Evolutionary conservation across 352 stramenopile genomes (phyloP).

Genomic region (Pythium utonaiense): DNA sequence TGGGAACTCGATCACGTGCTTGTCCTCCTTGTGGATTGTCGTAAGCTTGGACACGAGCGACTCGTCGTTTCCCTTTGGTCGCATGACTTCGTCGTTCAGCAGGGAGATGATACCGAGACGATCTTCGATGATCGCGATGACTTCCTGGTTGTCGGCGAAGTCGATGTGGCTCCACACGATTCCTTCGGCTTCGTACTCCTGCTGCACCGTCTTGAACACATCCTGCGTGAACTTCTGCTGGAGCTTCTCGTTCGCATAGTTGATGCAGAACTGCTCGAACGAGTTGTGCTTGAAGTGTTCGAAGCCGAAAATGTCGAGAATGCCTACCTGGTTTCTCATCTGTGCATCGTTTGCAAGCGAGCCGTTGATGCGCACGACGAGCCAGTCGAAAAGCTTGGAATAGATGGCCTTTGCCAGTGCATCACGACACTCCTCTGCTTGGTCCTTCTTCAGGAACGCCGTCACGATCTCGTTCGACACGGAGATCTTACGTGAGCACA

Average conservation of each 20-base stretch:
- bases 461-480: conserved; percentile 69
- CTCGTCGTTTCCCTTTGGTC: conserved; percentile 83
- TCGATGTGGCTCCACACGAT: conserved; percentile 94
- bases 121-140: conserved; percentile 86
- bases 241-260: conserved; percentile 91
- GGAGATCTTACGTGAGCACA: conserved; percentile 66
- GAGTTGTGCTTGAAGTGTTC: conserved; percentile 93
- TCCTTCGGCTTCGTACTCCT: conserved; percentile 86
- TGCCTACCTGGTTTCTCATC: conserved; percentile 72
- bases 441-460: conserved; percentile 75
- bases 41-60: conserved; percentile 74
- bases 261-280: conserved; percentile 94
- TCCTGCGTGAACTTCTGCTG: conserved; percentile 92
- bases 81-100: conserved; percentile 88
- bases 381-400: conserved; percentile 95
- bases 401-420: conserved; percentile 96
- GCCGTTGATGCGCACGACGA: conserved; percentile 88
- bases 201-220: conserved; percentile 87
- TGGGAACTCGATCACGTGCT: conserved; percentile 75
- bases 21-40: conserved; percentile 75
- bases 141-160: conserved; percentile 88
- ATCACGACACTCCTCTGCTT: conserved; percentile 90
- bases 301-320: conserved; percentile 95
- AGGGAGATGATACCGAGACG: conserved; percentile 86
- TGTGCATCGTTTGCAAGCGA: conserved; percentile 62